Base-by-base conservation (phyloP, 192 early-diverging fungal species). In the Allomyces macrogynus region DNA sequence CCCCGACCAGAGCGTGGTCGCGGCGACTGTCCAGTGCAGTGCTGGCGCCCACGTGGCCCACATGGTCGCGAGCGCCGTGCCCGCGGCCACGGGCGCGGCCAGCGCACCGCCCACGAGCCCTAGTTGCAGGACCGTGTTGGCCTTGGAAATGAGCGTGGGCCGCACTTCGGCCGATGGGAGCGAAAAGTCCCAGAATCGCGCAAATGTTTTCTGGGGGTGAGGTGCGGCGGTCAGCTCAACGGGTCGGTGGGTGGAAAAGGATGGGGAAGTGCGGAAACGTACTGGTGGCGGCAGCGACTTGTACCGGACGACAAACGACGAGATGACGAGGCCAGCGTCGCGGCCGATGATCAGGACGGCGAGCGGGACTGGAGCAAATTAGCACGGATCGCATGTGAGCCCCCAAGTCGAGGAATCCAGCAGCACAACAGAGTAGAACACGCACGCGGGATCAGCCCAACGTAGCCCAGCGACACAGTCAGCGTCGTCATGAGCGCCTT, bases 401-500 rank as follows among this genome's bases (percentile, higher is more conserved):
- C n/a, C n/a, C 9, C 32, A 40, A 40, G 8, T 40, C 7, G 32
- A 40, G 32, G 4, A 40, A 40, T 40, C 32, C 32, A 4, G 2
- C 4, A 40, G 32, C 32, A 40, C 7, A 8, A 8, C 5, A 40
- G 4, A 2, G 8, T 0, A 40, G 2, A 18, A 40, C 5, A 74
- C 72, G 66, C 69, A 87, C 86, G 67, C 10, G 93, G 91, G 57
- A 98, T 67, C 61, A 91, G 67, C 16, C 77, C 80, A 18, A 82
- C 77, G 69, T 80, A 81, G 8, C 79, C 80, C 43, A 95, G 71
- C 16, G 88, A 83, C 18, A 95, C 72, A 16, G 89, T 89, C 66
- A 98, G 66, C 20, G 86, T 82, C 0, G 93, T 93, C 91, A 95
- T 93, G 20, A 95, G 70, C 4, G 86, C 79, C 71, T 95, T 98